phyloP scores from a whole-genome alignment of 345 rosid species.

The Dipteronia sinensis region DNA sequence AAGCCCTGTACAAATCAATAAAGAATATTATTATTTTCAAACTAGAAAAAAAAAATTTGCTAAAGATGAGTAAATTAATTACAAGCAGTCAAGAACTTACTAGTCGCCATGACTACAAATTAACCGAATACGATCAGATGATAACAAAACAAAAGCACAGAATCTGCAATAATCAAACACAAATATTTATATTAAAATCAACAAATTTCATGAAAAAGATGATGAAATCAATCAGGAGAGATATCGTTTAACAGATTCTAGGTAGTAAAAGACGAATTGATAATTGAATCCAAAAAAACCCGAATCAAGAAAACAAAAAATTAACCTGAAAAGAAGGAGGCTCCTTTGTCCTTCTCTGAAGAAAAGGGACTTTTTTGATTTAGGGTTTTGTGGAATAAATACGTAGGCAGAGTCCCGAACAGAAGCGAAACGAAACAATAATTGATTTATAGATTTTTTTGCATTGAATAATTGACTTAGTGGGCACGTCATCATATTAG shows the following conservation, averaged over 20 bases:
- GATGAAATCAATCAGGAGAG: background rate
- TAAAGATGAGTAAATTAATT: background rate
- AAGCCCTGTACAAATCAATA: conserved; percentile 51
- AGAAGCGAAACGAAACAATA: too few relatives aligned
- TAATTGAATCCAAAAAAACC: background rate
- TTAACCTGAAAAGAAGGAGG: background rate
- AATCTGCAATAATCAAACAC: background rate
- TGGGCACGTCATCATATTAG: too few relatives aligned
- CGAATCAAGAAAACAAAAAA: background rate
- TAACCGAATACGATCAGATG: background rate
- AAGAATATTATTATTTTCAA: background rate
- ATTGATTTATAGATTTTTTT: too few relatives aligned
- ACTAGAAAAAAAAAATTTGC: too few relatives aligned
- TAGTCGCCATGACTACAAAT: conserved; percentile 36
- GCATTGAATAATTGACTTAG: too few relatives aligned
- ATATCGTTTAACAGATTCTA: too few relatives aligned
- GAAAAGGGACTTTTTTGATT: background rate
- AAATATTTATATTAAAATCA: too few relatives aligned
- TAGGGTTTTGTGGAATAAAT: background rate
- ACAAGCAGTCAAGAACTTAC: conserved; percentile 18
- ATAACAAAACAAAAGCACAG: background rate
- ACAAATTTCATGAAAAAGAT: too few relatives aligned
- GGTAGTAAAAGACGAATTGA: background rate
- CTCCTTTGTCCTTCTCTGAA: background rate
- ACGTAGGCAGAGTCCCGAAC: too few relatives aligned